Conservation (phyloP, 2,329 filamentous ascomycete species). For the Calycina marina region DNA sequence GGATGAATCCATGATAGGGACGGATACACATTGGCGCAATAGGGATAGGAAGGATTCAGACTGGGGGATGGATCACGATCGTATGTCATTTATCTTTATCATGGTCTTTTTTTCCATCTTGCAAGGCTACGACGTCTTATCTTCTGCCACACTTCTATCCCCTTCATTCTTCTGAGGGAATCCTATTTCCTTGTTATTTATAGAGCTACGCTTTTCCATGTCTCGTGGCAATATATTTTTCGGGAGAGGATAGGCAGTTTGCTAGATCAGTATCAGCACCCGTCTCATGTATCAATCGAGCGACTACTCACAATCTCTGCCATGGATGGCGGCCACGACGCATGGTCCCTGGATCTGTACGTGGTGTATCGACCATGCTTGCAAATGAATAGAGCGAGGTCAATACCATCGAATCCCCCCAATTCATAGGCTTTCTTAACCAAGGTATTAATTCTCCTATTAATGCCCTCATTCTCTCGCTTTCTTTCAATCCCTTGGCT, state of each 20-base stretch:
- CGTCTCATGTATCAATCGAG: not conserved
- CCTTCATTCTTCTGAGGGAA: not conserved
- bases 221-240: not conserved
- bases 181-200: constrained; percentile 1
- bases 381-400: not conserved
- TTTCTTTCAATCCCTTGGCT: no score
- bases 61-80: no score
- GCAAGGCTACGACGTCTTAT: no score
- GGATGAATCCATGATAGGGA: constrained; percentile 1
- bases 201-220: not conserved
- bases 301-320: not conserved
- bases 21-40: constrained; percentile 1
- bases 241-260: not conserved
- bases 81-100: no score
- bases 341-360: not conserved
- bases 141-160: not conserved
- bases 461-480: no score
- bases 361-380: not conserved
- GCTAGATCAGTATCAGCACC: not conserved
- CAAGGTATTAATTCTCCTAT: no score
- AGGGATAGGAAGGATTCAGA: not conserved
- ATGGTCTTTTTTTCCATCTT: no score
- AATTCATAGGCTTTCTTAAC: not conserved
- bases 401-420: not conserved
- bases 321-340: not conserved